Conservation (phyloP, 2,329 filamentous ascomycete species). For the Lachnellula occidentalis region DNA sequence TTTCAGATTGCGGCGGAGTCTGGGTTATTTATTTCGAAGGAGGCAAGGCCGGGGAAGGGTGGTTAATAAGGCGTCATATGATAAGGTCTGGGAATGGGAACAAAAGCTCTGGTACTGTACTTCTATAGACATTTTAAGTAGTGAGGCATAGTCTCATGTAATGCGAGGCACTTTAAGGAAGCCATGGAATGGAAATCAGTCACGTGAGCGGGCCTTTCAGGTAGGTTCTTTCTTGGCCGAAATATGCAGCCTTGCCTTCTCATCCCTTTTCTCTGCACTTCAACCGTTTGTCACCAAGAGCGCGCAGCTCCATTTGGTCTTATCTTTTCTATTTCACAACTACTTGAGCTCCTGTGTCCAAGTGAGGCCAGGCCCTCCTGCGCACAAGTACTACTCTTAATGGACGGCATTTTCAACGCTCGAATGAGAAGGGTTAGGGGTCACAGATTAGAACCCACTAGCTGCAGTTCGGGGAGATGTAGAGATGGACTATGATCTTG, state of each 20-base stretch:
- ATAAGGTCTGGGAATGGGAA: background rate
- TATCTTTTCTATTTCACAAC: background rate
- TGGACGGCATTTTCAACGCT: too few relatives aligned
- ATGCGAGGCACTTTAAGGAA: background rate
- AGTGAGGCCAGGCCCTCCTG: too few relatives aligned
- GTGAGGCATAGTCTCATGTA: background rate
- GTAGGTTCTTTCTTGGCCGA: background rate
- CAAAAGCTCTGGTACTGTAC: background rate
- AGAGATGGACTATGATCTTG: too few relatives aligned
- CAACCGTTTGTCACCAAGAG: background rate
- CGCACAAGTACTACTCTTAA: too few relatives aligned
- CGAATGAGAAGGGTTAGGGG: too few relatives aligned
- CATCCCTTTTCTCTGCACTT: background rate
- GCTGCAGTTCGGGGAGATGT: too few relatives aligned
- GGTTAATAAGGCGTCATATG: background rate
- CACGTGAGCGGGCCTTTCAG: background rate
- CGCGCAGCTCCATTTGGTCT: background rate
- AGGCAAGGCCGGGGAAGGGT: background rate
- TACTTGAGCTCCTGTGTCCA: too few relatives aligned
- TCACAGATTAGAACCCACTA: too few relatives aligned
- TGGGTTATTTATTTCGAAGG: background rate
- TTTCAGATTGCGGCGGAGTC: slow-evolving; percentile 1
- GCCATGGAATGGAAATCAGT: background rate
- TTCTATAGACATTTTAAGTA: background rate
- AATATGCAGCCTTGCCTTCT: background rate